Conservation (phyloP, 2,329 filamentous ascomycete species). For the Colletotrichum sp. region DNA sequence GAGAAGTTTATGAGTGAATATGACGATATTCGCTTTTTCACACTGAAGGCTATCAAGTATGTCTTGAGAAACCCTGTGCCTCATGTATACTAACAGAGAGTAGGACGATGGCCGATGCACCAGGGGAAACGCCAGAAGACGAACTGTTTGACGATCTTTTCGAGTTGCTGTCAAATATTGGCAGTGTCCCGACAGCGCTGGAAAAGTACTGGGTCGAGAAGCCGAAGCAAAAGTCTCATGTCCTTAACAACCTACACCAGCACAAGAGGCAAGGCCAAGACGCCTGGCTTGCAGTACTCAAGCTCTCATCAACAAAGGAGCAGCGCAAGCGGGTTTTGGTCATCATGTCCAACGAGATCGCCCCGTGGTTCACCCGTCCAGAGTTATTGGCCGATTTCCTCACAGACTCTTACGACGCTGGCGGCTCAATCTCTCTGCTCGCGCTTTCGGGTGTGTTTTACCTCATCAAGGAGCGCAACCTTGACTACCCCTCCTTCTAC, state of each 20-base stretch:
- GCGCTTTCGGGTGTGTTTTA: conserved; percentile 94
- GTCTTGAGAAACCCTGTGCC: conserved; percentile 33
- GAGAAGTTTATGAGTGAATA: conserved; percentile 80
- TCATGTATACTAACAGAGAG: conserved; percentile 2
- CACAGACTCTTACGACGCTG: conserved; percentile 89
- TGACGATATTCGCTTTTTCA: conserved; percentile 85
- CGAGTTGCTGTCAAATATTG: conserved; percentile 68
- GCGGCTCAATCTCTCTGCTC: conserved; percentile 85
- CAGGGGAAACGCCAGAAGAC: conserved; percentile 28
- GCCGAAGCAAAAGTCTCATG: conserved; percentile 71
- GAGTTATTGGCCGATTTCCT: conserved; percentile 95
- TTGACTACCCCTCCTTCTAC: conserved; percentile 97
- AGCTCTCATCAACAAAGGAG: conserved; percentile 67
- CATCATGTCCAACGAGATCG: conserved; percentile 77
- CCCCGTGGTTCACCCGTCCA: conserved; percentile 87
- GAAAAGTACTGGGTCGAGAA: conserved; percentile 70
- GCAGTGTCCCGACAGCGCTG: conserved; percentile 74
- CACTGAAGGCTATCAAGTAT: conserved; percentile 76
- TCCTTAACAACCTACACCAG: conserved; percentile 67
- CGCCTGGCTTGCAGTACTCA: conserved; percentile 83
- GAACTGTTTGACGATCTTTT: conserved; percentile 62
- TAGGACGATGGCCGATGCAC: conserved; percentile 35
- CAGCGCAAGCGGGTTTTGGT: conserved; percentile 82
- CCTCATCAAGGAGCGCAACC: conserved; percentile 89
- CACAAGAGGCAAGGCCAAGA: conserved; percentile 85